Percentiles rank a stretch among this genome's conserved stretches.
Evolutionary conservation across 805 yeast genomes (phyloP).

Genomic region (Kazachstania viticola): DNA sequence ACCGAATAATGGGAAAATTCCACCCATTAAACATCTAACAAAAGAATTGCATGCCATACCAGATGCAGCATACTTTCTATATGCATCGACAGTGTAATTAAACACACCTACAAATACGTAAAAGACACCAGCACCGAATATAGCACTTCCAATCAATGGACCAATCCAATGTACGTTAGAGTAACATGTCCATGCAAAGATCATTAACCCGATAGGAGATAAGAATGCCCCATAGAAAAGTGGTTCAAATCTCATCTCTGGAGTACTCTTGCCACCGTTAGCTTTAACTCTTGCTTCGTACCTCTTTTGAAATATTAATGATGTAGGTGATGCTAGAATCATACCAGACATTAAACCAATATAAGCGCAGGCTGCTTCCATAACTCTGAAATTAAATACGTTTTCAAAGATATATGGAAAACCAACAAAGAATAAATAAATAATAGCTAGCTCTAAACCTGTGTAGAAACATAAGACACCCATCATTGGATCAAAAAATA

Average conservation of each 20-base stretch:
- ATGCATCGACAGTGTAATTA: conserved; percentile 55
- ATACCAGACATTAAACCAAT: conserved; percentile 46
- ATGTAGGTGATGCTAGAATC: conserved; percentile 34
- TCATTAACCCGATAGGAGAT: conserved; percentile 56
- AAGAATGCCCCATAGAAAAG: conserved; percentile 56
- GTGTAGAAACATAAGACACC: conserved; percentile 42
- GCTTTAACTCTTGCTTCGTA: conserved; percentile 33
- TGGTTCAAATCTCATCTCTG: conserved; percentile 50
- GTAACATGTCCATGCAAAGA: conserved; percentile 67
- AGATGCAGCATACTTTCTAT: conserved; percentile 41
- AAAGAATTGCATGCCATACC: conserved; percentile 41
- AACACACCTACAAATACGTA: conserved; percentile 57
- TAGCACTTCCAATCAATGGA: conserved; percentile 59
- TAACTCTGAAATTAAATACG: conserved; percentile 40
- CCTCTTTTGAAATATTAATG: conserved; percentile 32
- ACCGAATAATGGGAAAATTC: conserved; percentile 47
- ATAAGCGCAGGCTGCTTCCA: conserved; percentile 55
- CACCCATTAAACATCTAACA: conserved; percentile 43
- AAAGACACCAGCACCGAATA: conserved; percentile 61
- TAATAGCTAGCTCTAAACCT: conserved; percentile 45
- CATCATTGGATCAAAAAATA: conserved; percentile 45
- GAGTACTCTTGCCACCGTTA: conserved; percentile 39
- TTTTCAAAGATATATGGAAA: conserved; percentile 48
- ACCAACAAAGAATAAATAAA: conserved; percentile 56
- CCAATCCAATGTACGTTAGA: conserved; percentile 58